Percentiles rank a stretch among this genome's conserved stretches.
Conservation (phyloP, 2,329 filamentous ascomycete genomes). For the Proliferodiscus dingleyae region DNA sequence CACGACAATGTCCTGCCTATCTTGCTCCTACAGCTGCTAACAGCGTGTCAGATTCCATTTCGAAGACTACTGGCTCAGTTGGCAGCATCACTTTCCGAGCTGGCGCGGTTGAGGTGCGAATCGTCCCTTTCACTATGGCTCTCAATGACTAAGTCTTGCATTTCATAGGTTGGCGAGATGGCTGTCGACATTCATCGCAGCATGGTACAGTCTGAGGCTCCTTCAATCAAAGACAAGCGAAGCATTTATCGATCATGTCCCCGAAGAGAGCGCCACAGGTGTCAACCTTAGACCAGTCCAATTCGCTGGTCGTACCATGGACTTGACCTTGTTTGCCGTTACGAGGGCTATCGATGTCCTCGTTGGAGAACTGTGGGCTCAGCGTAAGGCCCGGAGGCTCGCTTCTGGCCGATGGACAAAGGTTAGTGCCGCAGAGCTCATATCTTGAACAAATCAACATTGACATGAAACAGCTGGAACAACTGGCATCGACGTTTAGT, state of each 20-base stretch:
- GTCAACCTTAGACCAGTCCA: constrained; percentile 27
- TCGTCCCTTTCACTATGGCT: background rate
- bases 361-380: constrained; percentile 60
- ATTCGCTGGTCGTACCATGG: constrained; percentile 67
- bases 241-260: constrained; percentile 37
- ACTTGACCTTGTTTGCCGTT: constrained; percentile 74
- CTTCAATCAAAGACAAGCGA: constrained; percentile 51
- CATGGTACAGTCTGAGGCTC: constrained; percentile 52
- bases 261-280: constrained; percentile 25
- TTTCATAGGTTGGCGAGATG: constrained; percentile 48
- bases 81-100: constrained; percentile 23
- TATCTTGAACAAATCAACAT: constrained; percentile 4
- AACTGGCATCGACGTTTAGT: constrained; percentile 40
- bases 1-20: too few relatives aligned
- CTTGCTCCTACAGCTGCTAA: constrained; percentile 2
- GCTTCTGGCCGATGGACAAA: constrained; percentile 43
- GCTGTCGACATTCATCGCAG: constrained; percentile 53
- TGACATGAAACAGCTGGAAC: constrained; percentile 32
- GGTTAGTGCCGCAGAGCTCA: constrained; percentile 30
- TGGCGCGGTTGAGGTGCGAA: constrained; percentile 24
- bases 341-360: constrained; percentile 69
- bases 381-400: constrained; percentile 40
- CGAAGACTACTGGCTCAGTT: constrained; percentile 26
- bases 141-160: background rate
- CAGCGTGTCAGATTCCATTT: constrained; percentile 28